Percentiles rank a stretch among this genome's conserved stretches.
Conservation (phyloP, 768 basidiomycete species). For the Sarcodon aspratus region DNA sequence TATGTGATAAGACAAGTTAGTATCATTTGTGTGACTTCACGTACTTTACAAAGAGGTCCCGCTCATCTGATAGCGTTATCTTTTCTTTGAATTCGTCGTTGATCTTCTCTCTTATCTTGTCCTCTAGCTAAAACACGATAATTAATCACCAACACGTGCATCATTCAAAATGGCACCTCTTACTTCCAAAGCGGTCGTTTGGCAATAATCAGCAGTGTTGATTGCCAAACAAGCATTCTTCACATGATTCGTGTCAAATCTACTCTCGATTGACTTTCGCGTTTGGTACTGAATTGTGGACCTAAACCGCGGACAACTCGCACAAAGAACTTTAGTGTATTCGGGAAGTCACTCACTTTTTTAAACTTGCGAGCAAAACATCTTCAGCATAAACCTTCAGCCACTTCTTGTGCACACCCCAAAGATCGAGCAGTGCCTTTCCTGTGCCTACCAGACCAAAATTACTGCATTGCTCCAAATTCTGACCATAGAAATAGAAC, state of each 20-base stretch:
- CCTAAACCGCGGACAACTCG: slow-evolving; percentile 16
- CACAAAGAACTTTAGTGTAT: neutral
- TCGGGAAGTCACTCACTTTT: slow-evolving; percentile 36
- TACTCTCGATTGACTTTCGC: slow-evolving; percentile 69
- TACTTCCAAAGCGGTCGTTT: slow-evolving; percentile 82
- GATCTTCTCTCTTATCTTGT: slow-evolving; percentile 79
- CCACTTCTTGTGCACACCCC: slow-evolving; percentile 86
- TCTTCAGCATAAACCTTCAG: slow-evolving; percentile 93
- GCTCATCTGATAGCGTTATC: slow-evolving; percentile 73
- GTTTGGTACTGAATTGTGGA: slow-evolving; percentile 20
- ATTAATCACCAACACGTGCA: neutral
- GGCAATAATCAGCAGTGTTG: slow-evolving; percentile 97
- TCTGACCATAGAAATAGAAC: slow-evolving; percentile 96
- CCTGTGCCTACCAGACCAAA: slow-evolving; percentile 51
- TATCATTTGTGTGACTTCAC: slow-evolving; percentile 9
- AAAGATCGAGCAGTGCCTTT: slow-evolving; percentile 73
- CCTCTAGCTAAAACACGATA: slow-evolving; percentile 58
- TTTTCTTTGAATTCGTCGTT: slow-evolving; percentile 66
- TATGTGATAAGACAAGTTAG: neutral
- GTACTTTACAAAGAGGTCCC: slow-evolving; percentile 84
- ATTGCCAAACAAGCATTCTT: slow-evolving; percentile 81
- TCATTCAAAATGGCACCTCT: slow-evolving; percentile 5
- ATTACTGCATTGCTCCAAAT: slow-evolving; percentile 87
- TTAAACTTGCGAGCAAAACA: slow-evolving; percentile 63
- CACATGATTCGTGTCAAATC: slow-evolving; percentile 66